These are phyloP conservation scores for Vanderwaltozyma yarrowii DNA, from an alignment of 805 yeast genomes.

Conservation along the genomic window DNA sequence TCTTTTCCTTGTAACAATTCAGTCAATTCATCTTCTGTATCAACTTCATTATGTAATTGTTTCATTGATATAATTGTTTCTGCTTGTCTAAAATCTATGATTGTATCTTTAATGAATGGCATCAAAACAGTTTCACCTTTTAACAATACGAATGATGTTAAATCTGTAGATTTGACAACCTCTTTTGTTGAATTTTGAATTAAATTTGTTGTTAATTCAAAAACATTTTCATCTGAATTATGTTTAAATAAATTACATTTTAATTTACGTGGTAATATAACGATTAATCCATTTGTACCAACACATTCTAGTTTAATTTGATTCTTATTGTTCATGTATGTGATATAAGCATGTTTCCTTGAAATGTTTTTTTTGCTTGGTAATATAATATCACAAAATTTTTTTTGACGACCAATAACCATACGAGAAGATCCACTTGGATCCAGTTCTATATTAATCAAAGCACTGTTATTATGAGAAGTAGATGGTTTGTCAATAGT, in stretches of 20 bases:
- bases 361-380: slow-evolving; percentile 27
- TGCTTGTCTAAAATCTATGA: slow-evolving; percentile 47
- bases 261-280: slow-evolving; percentile 46
- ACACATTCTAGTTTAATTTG: slow-evolving; percentile 51
- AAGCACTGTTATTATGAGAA: too few species aligned
- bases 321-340: slow-evolving; percentile 33
- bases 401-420: slow-evolving; percentile 24
- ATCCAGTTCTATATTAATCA: neutral
- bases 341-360: slow-evolving; percentile 27
- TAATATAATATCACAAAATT: slow-evolving; percentile 23
- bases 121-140: slow-evolving; percentile 54
- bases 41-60: neutral
- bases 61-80: slow-evolving; percentile 26
- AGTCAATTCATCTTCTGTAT: neutral
- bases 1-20: neutral
- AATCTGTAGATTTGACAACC: slow-evolving; percentile 9
- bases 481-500: too few species aligned
- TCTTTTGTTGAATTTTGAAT: slow-evolving; percentile 6
- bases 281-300: slow-evolving; percentile 74
- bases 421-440: slow-evolving; percentile 10
- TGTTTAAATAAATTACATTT: slow-evolving; percentile 25
- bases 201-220: slow-evolving; percentile 13
- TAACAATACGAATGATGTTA: slow-evolving; percentile 32
- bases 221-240: slow-evolving; percentile 14
- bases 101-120: slow-evolving; percentile 52